Evolutionary conservation across 306 rosid genomes (phyloP).

Genomic region (Acmispon strigosus): DNA sequence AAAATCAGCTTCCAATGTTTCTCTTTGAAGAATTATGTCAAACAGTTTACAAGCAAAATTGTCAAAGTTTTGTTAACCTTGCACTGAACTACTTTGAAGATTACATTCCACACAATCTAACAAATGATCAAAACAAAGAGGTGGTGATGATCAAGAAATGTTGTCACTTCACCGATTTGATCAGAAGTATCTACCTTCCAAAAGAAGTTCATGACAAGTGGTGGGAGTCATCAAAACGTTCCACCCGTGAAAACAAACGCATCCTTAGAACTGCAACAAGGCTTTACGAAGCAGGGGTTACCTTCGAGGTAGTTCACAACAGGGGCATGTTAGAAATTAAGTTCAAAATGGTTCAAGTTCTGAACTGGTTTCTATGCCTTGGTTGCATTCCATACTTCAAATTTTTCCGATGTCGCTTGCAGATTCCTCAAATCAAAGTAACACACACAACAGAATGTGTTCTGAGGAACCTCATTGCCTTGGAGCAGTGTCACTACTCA

Average conservation of each 20-base stretch:
- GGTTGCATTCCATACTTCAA: conserved; percentile 14
- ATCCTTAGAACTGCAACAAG: conserved; percentile 11
- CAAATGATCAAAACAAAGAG: neutral
- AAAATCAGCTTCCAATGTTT: conserved; percentile 27
- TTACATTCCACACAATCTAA: neutral
- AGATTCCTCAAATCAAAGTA: neutral
- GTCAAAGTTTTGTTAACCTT: neutral
- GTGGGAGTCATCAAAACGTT: neutral
- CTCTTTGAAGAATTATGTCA: neutral
- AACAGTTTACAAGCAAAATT: neutral
- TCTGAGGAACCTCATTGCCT: conserved; percentile 40
- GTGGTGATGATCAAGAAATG: neutral
- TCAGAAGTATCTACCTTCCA: conserved; percentile 9
- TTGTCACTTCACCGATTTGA: conserved; percentile 20
- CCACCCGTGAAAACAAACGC: neutral
- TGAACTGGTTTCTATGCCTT: conserved; percentile 10
- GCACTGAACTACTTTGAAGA: conserved; percentile 17
- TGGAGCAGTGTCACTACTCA: conserved; percentile 46
- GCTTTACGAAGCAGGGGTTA: conserved; percentile 17
- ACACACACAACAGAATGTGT: conserved; percentile 24
- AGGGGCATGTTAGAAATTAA: conserved; percentile 2
- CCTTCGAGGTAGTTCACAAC: conserved; percentile 6
- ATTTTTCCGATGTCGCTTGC: neutral
- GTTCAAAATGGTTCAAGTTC: neutral
- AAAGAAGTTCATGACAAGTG: neutral